Conservation (phyloP, 164 flowering plant genomes). For the Cinnamomum chago region DNA sequence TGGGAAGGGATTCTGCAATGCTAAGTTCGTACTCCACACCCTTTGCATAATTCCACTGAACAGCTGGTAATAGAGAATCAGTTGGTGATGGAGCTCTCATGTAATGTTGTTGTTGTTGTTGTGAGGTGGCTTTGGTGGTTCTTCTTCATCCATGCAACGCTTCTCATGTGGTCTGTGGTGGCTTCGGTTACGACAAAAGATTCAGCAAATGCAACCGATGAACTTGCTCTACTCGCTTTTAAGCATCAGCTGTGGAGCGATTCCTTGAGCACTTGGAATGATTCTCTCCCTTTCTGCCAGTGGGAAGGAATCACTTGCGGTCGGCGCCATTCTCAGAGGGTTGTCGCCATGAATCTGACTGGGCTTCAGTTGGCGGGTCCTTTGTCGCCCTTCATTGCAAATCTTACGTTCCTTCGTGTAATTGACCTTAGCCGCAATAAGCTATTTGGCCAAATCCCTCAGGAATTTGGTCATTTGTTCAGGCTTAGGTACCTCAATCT, state of each 20-base stretch:
- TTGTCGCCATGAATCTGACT: no score
- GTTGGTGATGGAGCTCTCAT: background rate
- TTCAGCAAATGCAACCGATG: slow-evolving; percentile 5
- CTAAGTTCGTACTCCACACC: no score
- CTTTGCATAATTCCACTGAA: background rate
- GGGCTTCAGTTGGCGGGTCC: no score
- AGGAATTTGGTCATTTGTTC: no score
- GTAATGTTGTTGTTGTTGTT: background rate
- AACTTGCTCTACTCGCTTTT: slow-evolving; percentile 8
- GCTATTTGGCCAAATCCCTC: no score
- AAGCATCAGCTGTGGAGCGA: background rate
- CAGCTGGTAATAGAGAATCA: background rate
- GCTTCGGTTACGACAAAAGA: no score
- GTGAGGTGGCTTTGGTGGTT: background rate
- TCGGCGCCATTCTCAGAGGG: no score
- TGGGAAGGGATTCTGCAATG: no score
- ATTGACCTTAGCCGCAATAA: no score
- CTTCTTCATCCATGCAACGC: background rate
- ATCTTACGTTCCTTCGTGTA: no score
- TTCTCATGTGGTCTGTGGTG: slow-evolving; percentile 2
- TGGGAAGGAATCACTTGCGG: no score
- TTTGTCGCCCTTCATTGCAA: no score
- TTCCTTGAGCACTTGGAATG: slow-evolving; percentile 12
- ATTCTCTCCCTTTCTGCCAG: slow-evolving; percentile 4
- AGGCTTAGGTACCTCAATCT: background rate